Base-by-base conservation (phyloP, 805 yeast species). In the Dipodascus albidus region DNA sequence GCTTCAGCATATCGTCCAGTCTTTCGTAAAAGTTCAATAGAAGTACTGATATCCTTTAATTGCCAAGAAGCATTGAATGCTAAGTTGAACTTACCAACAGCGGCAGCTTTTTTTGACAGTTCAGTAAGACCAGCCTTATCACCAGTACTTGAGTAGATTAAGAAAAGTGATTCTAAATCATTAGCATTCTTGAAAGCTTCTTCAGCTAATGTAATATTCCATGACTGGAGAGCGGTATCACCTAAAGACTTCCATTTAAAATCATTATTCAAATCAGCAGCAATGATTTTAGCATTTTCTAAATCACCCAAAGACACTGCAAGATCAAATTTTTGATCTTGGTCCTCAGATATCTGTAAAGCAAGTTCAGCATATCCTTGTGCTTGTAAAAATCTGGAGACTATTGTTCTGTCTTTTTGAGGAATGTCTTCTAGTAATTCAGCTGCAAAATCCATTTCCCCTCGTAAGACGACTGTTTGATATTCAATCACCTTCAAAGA, bases 21-120 rank as follows among this genome's bases (percentile, higher is more conserved):
- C 63, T 77, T 74, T 49, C 78, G 74, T 61, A 93, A 76, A 58
- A 93, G 72, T 21, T 79, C 78, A 53, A 82, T 74, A 59, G 90
- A 85, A 47, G 75, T 73, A 17, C 72, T 70, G 41, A 80, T 73
- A 64, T 88, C 85, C 42, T 95, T 91, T 31, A 83, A 78, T 53
- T 82, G 73, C 98, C 98, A 93, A 67, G 82, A 81, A 11, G 96
- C 85, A 65, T 87, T 88, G 74, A 89, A 93, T 23, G 98, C 96
- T 54, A 90, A 74, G 67, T 93, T 93, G 69, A 81, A 87, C 66
- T 84, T 84, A 50, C 97, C 97, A 48, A 73, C 76, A n/a, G 67
- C 71, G 60, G 77, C 81, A 50, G 96, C 90, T 49, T 71, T 69
- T 53, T 74, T 73, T 3, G 93, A 96, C 41, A 91, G 75, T 53